Base-by-base conservation (phyloP, 2,329 filamentous ascomycete species). In the Phyllosticta citribraziliensis region DNA sequence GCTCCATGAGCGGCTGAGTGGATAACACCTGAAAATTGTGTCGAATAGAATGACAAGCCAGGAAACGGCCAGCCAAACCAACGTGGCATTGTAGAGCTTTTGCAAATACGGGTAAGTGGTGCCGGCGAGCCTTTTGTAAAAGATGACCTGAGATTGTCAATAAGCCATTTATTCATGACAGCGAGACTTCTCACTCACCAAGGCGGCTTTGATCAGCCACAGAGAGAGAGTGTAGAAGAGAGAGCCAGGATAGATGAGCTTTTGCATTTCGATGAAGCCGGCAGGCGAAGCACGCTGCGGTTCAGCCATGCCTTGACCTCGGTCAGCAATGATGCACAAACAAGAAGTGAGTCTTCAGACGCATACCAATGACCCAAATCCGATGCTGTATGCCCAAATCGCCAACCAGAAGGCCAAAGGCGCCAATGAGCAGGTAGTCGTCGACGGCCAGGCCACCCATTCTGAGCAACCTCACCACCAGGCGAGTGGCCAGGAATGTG, bases 241-340 rank as follows among this genome's bases (percentile, higher is more conserved):
- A 1, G 75, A 76, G 14, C 75, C 75, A 1, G 75, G 75, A 0
- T 76, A 67, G 30, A 76, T 76, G 70, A 76, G 75, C 52, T 69
- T 62, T 11, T 64, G 55, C 62, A 68, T 69, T 19, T 64, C 63
- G 55, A 67, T 65, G 50, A 69, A 60, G 14, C 69, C 62, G 11
- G 64, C 65, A 5, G 59, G 65, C 2, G 62, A 66, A 3, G 66
- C 59, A 1, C 50, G 60, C 1, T 64, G 58, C 63, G 68, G 66
- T 53, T 70, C 61, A 24, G 66, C 66, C 17, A 61, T 54, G 19
- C 58, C 58, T 60, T 8, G 25, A 12, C 5, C 12, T 10, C 11
- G 17, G 40, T 60, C 2, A 60, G 40, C 33, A 19, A 12, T 22
- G 12, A 47, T 9, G 24, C 11, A 2, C 11, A 14, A 14, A 4